Percentiles rank a stretch among this genome's conserved stretches.
Evolutionary conservation across 768 basidiomycete genomes (phyloP).

Genomic region (Tephrocybe sp.): DNA sequence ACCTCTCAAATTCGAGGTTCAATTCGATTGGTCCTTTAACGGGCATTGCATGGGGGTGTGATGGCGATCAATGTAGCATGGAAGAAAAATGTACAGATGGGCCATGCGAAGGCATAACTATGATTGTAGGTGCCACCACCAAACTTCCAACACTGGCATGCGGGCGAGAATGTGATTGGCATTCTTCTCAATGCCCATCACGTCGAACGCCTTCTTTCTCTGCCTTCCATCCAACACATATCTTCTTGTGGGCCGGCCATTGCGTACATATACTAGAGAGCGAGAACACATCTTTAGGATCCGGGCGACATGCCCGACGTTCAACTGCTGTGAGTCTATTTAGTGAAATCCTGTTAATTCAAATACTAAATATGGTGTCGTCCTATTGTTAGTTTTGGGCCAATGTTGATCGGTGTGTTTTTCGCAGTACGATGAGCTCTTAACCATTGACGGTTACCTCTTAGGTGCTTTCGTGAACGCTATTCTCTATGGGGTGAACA

Average conservation of each 20-base stretch:
- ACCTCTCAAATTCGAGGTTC: no score
- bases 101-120: neutral
- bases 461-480: constrained; percentile 30
- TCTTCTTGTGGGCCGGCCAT: neutral
- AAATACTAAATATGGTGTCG: no score
- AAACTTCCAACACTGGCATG: neutral
- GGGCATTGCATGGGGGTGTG: no score
- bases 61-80: neutral
- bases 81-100: neutral
- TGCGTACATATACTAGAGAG: neutral
- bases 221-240: neutral
- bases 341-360: neutral
- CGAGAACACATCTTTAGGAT: neutral
- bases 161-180: no score
- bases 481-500: constrained; percentile 45
- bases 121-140: neutral
- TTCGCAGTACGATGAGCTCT: constrained; percentile 21
- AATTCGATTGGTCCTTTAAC: no score
- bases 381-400: constrained; percentile 34
- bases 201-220: neutral
- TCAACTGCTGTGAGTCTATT: constrained; percentile 15
- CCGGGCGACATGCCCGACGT: constrained; percentile 10
- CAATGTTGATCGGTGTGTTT: constrained; percentile 41
- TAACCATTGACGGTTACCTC: neutral
- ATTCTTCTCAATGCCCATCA: no score